A percentile compares a stretch with the other conserved stretches of the same genome.
Conservation (phyloP, 140 eudicot species). For the Stevia rebaudiana region DNA sequence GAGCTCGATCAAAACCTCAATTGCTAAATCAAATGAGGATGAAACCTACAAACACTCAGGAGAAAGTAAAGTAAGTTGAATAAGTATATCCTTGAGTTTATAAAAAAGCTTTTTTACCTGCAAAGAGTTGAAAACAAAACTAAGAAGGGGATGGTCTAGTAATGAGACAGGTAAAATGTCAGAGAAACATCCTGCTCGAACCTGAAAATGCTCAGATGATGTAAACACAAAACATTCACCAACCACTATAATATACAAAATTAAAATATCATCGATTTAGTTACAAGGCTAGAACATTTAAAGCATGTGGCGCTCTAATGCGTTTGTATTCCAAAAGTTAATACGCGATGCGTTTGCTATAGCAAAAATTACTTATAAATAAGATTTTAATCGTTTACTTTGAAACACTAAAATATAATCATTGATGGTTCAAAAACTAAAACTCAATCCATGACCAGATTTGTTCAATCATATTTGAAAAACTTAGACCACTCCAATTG, state of each 20-base stretch:
- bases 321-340: no score
- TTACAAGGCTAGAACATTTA: slow-evolving; percentile 15
- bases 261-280: slow-evolving; percentile 1
- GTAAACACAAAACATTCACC: background rate
- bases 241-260: slow-evolving; percentile 5
- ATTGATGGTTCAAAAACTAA: no score
- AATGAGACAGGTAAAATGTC: slow-evolving; percentile 57
- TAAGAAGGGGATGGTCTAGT: slow-evolving; percentile 73
- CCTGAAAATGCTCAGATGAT: slow-evolving; percentile 41
- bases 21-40: slow-evolving; percentile 73
- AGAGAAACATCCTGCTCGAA: slow-evolving; percentile 92
- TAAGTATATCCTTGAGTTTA: slow-evolving; percentile 1
- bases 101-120: slow-evolving; percentile 42
- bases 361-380: no score
- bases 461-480: no score
- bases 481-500: no score
- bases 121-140: slow-evolving; percentile 72
- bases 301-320: background rate
- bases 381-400: no score
- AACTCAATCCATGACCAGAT: no score
- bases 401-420: no score
- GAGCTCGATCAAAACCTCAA: slow-evolving; percentile 88
- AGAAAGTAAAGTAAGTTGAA: slow-evolving; percentile 1
- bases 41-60: slow-evolving; percentile 44
- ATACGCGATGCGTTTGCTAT: no score